Base-by-base conservation (phyloP, 129 eudicot genomes). In the Lonicera japonica region DNA sequence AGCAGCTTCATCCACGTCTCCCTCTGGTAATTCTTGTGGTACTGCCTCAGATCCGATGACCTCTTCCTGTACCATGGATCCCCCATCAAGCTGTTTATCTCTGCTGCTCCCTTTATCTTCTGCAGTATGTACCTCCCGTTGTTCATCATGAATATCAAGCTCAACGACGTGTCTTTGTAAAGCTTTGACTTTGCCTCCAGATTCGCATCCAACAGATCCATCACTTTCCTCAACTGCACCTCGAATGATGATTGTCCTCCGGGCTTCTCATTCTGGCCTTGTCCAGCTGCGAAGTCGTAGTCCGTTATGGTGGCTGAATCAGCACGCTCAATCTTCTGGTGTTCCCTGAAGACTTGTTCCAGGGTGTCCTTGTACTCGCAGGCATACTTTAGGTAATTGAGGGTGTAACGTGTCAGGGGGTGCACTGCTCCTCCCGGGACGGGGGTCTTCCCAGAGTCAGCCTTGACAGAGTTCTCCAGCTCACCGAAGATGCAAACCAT, bases 341-440 rank as follows among this genome's bases (percentile, higher is more conserved):
- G 95, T 45, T 82, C 85, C 18, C 52, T 62, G 74, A 92, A 91
- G 0, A 91, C 74, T 43, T 82, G 90, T 68, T 84, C 88, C 34
- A 91, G 47, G 0, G 98, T 82, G 52, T 80, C 78, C 51, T 70
- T 82, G 68, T 87, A 87, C 76, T 77, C 96, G 38, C 95, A 75
- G 6, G 90, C 90, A 9, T 54, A 61, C 21, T 78, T 83, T 0
- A 91, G 78, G 45, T 91, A 91, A 47, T 91, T 84, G 86, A 91
- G 76, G 43, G 75, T 73, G 86, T 91, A 91, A 8, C 83, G 78
- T 5, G 88, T 87, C 50, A 82, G 63, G 0, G 98, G 98, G 47
- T 91, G 98, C 4, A 91, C 95, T 0, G 95, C 98, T 2, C 98
- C 98, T 1, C 90, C 85, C 0, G 98, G 86, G 23, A 87, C 96